Evolutionary conservation across 2,329 filamentous ascomycete genomes (phyloP).

Genomic region (Macroventuria anomochaeta): DNA sequence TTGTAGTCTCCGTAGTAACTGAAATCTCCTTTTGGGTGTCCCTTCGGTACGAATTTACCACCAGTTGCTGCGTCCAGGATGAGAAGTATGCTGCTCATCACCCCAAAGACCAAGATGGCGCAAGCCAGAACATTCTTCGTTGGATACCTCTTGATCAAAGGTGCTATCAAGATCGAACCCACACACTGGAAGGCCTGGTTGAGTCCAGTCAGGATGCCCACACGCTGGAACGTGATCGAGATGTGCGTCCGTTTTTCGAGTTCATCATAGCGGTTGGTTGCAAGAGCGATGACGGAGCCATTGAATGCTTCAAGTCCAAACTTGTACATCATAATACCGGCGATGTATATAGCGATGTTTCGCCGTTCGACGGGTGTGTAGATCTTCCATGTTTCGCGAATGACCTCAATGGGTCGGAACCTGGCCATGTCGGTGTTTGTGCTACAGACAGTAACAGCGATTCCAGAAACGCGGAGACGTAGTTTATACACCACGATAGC

Average conservation of each 20-base stretch:
- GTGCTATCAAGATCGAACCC: constrained; percentile 59
- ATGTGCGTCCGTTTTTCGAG: constrained; percentile 45
- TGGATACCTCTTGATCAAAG: constrained; percentile 57
- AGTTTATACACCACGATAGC: constrained; percentile 31
- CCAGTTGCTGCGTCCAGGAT: constrained; percentile 59
- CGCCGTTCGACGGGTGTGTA: constrained; percentile 53
- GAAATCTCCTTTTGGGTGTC: constrained; percentile 49
- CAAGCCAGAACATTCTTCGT: constrained; percentile 56
- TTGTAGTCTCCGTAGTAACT: constrained; percentile 58
- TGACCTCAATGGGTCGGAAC: constrained; percentile 30
- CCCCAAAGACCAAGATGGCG: constrained; percentile 55
- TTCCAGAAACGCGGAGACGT: constrained; percentile 27
- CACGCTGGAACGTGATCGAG: constrained; percentile 55
- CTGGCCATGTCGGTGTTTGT: constrained; percentile 25
- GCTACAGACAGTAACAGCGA: constrained; percentile 24
- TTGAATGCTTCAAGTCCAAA: constrained; percentile 61
- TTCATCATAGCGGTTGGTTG: constrained; percentile 59
- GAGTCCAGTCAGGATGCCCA: constrained; percentile 57
- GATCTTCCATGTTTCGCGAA: constrained; percentile 40
- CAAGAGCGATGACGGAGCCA: constrained; percentile 57
- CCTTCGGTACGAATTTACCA: constrained; percentile 50
- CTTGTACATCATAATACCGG: constrained; percentile 61
- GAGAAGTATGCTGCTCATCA: constrained; percentile 57
- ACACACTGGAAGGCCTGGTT: constrained; percentile 61
- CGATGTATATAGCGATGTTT: constrained; percentile 51